phyloP scores from a whole-genome alignment of 495 filamentous ascomycete genomes.

The Baudoinia panamericana region DNA sequence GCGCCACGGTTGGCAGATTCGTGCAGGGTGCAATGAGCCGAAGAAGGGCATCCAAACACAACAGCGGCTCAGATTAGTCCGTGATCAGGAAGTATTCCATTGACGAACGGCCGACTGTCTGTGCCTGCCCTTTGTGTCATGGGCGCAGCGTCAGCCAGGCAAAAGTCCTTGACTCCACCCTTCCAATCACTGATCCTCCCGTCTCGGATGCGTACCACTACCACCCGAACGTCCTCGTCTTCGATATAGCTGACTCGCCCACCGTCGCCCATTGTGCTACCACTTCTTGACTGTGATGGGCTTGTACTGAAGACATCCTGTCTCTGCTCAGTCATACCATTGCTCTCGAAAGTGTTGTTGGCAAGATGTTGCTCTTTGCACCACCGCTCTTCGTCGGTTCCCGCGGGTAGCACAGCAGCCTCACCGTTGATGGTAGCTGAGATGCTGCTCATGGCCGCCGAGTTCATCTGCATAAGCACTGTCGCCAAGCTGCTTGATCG shows the following conservation, averaged over 20 bases:
- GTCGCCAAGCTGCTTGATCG: constrained; percentile 60
- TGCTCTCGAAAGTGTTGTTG: constrained; percentile 72
- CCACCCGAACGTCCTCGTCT: constrained; percentile 30
- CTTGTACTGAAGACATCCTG: constrained; percentile 15
- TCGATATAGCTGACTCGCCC: constrained; percentile 30
- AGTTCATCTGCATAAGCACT: constrained; percentile 79
- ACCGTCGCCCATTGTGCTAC: constrained; percentile 25
- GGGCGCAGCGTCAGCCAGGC: constrained; percentile 10
- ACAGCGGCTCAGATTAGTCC: too few relatives aligned
- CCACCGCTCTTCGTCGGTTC: constrained; percentile 67
- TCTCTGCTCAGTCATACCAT: constrained; percentile 19
- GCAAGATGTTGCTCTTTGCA: constrained; percentile 71
- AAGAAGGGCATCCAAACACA: too few relatives aligned
- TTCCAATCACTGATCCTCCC: constrained; percentile 33
- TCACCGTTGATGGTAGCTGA: constrained; percentile 83
- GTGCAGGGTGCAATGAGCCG: too few relatives aligned
- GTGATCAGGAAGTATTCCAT: too few relatives aligned
- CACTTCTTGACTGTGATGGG: too few relatives aligned
- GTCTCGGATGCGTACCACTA: constrained; percentile 31
- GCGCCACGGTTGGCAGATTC: too few relatives aligned
- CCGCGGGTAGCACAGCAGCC: constrained; percentile 55
- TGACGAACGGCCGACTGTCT: constrained; percentile 8
- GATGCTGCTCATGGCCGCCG: constrained; percentile 74
- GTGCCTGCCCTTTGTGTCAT: constrained; percentile 2
- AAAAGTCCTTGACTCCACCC: constrained; percentile 29